Evolutionary conservation across 768 basidiomycete genomes (phyloP), one percentile per base, ranked within the genome.

Genomic region (Suillus plorans): DNA sequence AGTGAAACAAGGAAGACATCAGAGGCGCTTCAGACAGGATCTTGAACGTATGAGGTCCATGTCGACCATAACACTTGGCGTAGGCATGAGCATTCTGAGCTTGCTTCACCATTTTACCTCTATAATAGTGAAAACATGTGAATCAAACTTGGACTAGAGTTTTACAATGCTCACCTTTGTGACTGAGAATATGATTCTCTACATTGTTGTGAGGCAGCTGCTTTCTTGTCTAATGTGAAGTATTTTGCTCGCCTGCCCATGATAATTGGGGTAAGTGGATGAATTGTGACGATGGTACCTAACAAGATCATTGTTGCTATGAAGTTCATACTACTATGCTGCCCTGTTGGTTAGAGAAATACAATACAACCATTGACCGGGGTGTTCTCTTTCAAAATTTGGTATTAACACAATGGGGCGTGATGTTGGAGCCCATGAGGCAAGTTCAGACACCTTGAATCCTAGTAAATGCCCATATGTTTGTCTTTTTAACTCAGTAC

Each of bases 41-140:
- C 14, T 42, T 42, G 42, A 6, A 18, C 5, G 13, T 45, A 45
- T 18, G 13, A 45, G 44, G 44, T 10, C 20, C 20, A n/a, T 20
- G 3, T 45, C 22, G 37, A 25, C 59, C 41, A 42, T 60, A 37
- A 36, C 8, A 5, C 5, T 60, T 60, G 16, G 59, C 37, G 13
- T 60, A 60, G 16, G 6, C 5, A 42, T 18, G 37, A 60, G 59
- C 41, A 60, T 60, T 60, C 59, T 60, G 59, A 36, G 41, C 41
- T 42, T 60, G 31, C 5, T 22, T 9, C 5, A 22, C 22, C 0
- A 39, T n/a, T 60, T 60, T 60, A 14, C 58, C 58, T 37, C 31
- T 60, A 10, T n/a, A n/a, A n/a, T n/a, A n/a, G n/a, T n/a, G 2
- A 60, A 34, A 34, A 34, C 31, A 3, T 34, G 34, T 5, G 5